Evolutionary conservation across 257 asterid species (phyloP), one percentile per base, ranked within the genome.

Genomic region (Solanum dulcamara): DNA sequence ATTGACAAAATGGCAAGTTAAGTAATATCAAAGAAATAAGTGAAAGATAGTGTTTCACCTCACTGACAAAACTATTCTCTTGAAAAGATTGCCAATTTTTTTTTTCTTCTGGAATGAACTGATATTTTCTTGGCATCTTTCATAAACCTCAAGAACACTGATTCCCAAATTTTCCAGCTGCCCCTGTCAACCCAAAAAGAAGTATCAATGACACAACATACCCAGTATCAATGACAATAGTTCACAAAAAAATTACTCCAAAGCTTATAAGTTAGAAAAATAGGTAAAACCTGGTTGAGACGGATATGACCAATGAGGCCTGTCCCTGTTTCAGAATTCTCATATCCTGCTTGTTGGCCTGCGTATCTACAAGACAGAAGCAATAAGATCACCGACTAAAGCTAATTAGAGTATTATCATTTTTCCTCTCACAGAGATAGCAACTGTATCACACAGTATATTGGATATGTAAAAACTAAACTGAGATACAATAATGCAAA

Each of bases 261-360:
- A 83, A 82, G 70, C 81, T 66, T 26, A 81, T 30, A 53, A 57
- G 32, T 60, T 75, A 72, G 75, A 89, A 91, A 74, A 55, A 24
- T 6, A 57, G 79, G 67, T 68, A 30, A 12, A 77, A 94, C 99
- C 99, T 94, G 92, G 92, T 92, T 86, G 90, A 97, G 93, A 90
- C 91, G 98, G 86, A 97, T 88, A 86, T 97, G 99, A 44, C 98
- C 99, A 75, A 95, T 95, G 90, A 95, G 97, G 81, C 94, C 95
- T 3, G 91, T 75, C 85, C 83, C 92, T 71, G 77, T 81, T 84
- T 89, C 94, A 88, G 79, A 48, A 91, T 84, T 86, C 77, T 87
- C 96, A 40, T 72, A 86, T 79, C 60, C 75, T 74, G 84, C 84
- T 82, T 91, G 88, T 80, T 88, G 89, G 85, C 84, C 87, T 81